Conservation (phyloP, 1,284 basidiomycete species). For the Marasmius oreades region DNA sequence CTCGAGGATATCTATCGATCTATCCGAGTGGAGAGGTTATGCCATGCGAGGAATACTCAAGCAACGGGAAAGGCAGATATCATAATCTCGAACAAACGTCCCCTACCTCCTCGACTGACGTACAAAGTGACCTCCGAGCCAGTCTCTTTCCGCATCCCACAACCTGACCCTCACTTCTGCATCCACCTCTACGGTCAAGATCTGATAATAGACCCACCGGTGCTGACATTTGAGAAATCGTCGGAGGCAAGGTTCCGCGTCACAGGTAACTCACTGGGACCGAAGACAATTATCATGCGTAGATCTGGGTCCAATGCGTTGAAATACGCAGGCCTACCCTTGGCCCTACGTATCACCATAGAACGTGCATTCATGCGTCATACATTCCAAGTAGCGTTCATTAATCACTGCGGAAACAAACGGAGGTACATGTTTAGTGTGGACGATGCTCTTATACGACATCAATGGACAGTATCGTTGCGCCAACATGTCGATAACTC, state of each 20-base stretch:
- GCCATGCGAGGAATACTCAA: constrained; percentile 60
- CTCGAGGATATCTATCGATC: constrained; percentile 77
- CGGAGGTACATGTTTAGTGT: constrained; percentile 93
- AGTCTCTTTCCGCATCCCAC: constrained; percentile 79
- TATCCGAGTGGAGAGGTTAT: constrained; percentile 67
- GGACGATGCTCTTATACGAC: constrained; percentile 67
- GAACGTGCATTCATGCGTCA: constrained; percentile 93
- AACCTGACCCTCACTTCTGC: constrained; percentile 71
- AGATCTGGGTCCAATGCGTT: constrained; percentile 78
- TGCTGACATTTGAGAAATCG: constrained; percentile 74
- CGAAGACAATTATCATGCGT: constrained; percentile 77
- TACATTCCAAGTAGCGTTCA: constrained; percentile 87
- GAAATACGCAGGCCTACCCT: constrained; percentile 75
- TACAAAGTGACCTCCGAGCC: constrained; percentile 84
- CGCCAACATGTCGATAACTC: constrained; percentile 63
- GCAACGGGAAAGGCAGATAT: constrained; percentile 42
- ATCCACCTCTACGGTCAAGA: constrained; percentile 86
- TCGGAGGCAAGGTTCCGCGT: constrained; percentile 85
- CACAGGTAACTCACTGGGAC: constrained; percentile 77
- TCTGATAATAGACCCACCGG: constrained; percentile 79
- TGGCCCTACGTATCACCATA: constrained; percentile 72
- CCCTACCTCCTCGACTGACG: constrained; percentile 74
- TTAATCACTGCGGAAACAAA: constrained; percentile 64
- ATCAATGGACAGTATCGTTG: constrained; percentile 72
- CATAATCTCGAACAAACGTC: constrained; percentile 66